Evolutionary conservation across 164 flowering plant genomes (phyloP).

Genomic region (Vitis labrusca): DNA sequence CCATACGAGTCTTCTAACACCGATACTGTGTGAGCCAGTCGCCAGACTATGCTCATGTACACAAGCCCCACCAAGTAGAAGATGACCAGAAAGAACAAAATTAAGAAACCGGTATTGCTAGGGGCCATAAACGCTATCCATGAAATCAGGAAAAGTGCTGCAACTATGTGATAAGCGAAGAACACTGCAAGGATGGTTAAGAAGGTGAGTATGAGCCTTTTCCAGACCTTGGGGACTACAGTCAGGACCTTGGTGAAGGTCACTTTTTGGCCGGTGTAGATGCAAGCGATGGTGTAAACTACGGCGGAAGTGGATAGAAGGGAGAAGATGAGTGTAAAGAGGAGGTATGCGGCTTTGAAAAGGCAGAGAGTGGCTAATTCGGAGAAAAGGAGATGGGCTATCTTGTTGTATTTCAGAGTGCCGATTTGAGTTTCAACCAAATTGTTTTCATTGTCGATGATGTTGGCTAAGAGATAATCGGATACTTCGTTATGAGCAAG

Average conservation of each 20-base stretch:
- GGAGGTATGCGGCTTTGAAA: conserved; percentile 31
- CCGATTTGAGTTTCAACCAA: conserved; percentile 7
- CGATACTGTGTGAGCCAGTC: conserved; percentile 10
- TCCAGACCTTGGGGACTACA: conserved; percentile 56
- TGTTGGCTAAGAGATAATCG: conserved; percentile 26
- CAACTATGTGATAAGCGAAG: conserved; percentile 16
- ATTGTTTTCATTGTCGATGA: conserved; percentile 21
- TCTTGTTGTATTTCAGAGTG: conserved; percentile 9
- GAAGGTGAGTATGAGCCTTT: conserved; percentile 35
- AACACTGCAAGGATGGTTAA: conserved; percentile 10
- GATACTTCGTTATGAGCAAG: conserved; percentile 45
- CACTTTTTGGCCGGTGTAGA: conserved; percentile 35
- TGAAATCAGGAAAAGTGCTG: neutral
- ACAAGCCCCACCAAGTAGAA: neutral
- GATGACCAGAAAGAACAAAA: neutral
- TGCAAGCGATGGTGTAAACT: conserved; percentile 45
- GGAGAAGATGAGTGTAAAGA: conserved; percentile 33
- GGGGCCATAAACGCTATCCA: neutral
- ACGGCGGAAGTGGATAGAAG: conserved; percentile 53
- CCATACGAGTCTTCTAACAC: conserved; percentile 6
- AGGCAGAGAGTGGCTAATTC: conserved; percentile 23
- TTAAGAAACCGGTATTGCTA: neutral
- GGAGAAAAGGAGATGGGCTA: conserved; percentile 19
- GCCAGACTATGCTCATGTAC: conserved; percentile 1
- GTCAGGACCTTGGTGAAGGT: conserved; percentile 29